These are phyloP conservation scores for Backusella mclennaniae DNA, from an alignment of 192 early-diverging fungal species.

Conservation along the genomic window DNA sequence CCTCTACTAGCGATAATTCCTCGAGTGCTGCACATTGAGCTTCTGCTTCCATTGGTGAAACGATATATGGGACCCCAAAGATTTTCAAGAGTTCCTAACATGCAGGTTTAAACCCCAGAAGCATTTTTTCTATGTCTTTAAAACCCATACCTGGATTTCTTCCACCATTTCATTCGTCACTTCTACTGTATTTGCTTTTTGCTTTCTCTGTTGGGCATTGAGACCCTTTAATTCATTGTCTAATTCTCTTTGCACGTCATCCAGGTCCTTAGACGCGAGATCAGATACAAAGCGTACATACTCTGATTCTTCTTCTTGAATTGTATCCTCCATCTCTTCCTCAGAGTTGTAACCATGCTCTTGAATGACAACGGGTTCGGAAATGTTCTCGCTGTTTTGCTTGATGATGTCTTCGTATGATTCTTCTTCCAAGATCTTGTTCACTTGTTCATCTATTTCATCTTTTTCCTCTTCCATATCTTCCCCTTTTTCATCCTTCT, in stretches of 20 bases:
- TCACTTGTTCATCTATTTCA: neutral
- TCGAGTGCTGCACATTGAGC: conserved; percentile 88
- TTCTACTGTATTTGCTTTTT: conserved; percentile 59
- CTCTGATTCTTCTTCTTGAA: conserved; percentile 55
- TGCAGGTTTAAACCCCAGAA: neutral
- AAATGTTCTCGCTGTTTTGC: neutral
- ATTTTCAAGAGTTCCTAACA: conserved; percentile 70
- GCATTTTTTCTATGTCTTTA: neutral
- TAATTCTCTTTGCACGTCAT: conserved; percentile 42
- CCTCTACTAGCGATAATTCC: conserved; percentile 72
- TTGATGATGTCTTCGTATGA: neutral
- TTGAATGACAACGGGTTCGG: neutral
- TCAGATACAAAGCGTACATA: conserved; percentile 64
- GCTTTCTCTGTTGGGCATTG: conserved; percentile 45
- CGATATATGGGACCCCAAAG: conserved; percentile 94
- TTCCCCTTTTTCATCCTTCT: neutral
- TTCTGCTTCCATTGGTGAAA: conserved; percentile 96
- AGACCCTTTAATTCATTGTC: conserved; percentile 53
- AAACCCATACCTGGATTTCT: conserved; percentile 57
- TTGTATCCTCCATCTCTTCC: conserved; percentile 19
- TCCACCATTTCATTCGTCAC: conserved; percentile 71
- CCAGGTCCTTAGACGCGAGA: conserved; percentile 40
- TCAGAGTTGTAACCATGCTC: conserved; percentile 28
- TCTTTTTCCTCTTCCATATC: neutral
- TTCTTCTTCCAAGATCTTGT: neutral